Percentiles rank a stretch among this genome's conserved stretches.
These are phyloP conservation scores for Crassisporium funariophilum DNA, from an alignment of 768 basidiomycete genomes.

Conservation along the genomic window DNA sequence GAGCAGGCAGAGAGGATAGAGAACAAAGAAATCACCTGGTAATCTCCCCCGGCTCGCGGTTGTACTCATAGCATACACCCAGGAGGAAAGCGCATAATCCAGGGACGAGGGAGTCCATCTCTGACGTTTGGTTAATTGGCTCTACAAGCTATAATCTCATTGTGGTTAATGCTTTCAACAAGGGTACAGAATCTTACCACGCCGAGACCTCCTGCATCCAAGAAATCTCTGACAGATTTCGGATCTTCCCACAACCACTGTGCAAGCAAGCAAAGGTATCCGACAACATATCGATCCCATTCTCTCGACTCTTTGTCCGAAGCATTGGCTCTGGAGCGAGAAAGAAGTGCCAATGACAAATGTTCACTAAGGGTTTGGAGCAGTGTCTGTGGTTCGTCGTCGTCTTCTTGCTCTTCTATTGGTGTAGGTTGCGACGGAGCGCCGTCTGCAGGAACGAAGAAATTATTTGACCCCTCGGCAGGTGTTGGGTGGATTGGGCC, in stretches of 20 bases:
- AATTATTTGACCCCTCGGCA: constrained; percentile 37
- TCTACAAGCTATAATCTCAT: constrained; percentile 73
- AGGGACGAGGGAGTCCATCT: constrained; percentile 83
- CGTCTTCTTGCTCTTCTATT: constrained; percentile 44
- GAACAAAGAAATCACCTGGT: constrained; percentile 61
- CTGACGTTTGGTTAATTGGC: constrained; percentile 88
- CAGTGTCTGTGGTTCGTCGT: constrained; percentile 69
- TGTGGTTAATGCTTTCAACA: background rate
- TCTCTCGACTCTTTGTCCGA: constrained; percentile 77
- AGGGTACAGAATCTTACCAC: constrained; percentile 58
- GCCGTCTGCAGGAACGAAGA: constrained; percentile 81
- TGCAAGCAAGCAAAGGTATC: constrained; percentile 78
- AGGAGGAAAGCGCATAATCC: constrained; percentile 90
- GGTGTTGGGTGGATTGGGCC: constrained; percentile 35
- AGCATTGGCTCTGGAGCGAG: constrained; percentile 65
- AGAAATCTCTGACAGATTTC: constrained; percentile 81
- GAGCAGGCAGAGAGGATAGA: constrained; percentile 2
- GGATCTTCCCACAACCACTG: constrained; percentile 99
- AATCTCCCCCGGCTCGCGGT: constrained; percentile 93
- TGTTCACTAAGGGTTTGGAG: constrained; percentile 90
- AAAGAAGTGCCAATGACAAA: constrained; percentile 82
- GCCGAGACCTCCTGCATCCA: constrained; percentile 87
- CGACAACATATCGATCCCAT: constrained; percentile 88
- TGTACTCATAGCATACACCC: constrained; percentile 95
- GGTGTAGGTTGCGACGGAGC: constrained; percentile 36